Base-by-base conservation (phyloP, 2,329 filamentous ascomycete species). In the Clonostachys chloroleuca region DNA sequence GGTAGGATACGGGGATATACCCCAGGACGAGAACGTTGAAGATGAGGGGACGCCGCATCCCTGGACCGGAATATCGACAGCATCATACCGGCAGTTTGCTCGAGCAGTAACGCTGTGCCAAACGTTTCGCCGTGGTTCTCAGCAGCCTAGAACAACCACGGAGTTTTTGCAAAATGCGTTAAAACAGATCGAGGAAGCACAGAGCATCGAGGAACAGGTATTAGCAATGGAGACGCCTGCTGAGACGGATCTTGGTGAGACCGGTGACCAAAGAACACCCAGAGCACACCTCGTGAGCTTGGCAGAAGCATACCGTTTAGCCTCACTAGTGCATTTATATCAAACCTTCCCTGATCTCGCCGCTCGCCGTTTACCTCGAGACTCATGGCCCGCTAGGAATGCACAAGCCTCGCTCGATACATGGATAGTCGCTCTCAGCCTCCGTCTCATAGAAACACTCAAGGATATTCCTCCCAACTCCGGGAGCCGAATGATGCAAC, bases 291-390 rank as follows among this genome's bases (percentile, higher is more conserved):
- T 70, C 2, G 56, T 59, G 14, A 51, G 58, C 2, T 64, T 66
- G 1, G 66, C 65, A 2, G 67, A 70, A 40, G 66, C 65, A 0
- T 69, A 68, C 36, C 60, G 63, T 2, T 54, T 70, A 0, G 59
- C 62, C 1, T 62, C 67, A 0, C 48, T 70, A 16, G 52, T 70
- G 3, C 67, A 70, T 35, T 60, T 70, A 2, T 70, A 70, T 50
- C 60, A 68, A 42, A 68, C 66, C 0, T 67, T 67, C 5, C 64
- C 63, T 0, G 63, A 66, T 6, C 47, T 67, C 2, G 61, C 64
- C 1, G 48, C 59, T 0, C 42, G 61, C 3, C 56, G 64, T 1
- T 47, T 67, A 2, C 62, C 64, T 7, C 48, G 52, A 17, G 53
- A 57, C 0, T 44, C 43, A 18, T 16, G n/a, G 8, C 20, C 14